Evolutionary conservation across 2,329 filamentous ascomycete genomes (phyloP).

Genomic region (Aspergillus costaricaensis): DNA sequence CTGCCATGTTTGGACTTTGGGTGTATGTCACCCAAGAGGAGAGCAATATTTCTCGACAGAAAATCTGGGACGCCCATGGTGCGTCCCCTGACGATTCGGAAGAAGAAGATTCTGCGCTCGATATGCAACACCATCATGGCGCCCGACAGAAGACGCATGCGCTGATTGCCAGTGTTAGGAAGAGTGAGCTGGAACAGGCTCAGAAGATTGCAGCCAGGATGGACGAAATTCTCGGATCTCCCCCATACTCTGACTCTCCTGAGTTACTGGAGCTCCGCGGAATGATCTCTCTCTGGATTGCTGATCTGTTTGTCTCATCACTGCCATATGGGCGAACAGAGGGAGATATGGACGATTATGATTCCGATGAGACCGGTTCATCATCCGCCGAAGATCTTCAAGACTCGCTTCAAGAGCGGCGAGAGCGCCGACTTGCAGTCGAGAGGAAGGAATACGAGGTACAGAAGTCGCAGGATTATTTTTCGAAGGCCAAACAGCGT

Average conservation of each 20-base stretch:
- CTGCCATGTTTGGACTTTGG: constrained; percentile 78
- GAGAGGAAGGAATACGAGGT: constrained; percentile 36
- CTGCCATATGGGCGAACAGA: constrained; percentile 25
- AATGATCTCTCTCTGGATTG: constrained; percentile 74
- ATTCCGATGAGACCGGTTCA: constrained; percentile 14
- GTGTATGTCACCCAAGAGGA: constrained; percentile 71
- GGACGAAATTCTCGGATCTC: constrained; percentile 68
- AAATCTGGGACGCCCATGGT: constrained; percentile 33
- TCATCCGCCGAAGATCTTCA: constrained; percentile 25
- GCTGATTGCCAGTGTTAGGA: constrained; percentile 43
- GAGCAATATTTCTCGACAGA: constrained; percentile 50
- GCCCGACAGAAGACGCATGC: constrained; percentile 40
- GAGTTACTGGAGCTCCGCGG: constrained; percentile 71
- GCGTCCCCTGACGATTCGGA: constrained; percentile 32
- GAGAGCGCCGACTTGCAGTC: constrained; percentile 35
- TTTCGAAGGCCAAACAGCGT: constrained; percentile 37
- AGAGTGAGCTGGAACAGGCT: constrained; percentile 60
- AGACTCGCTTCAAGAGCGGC: constrained; percentile 33
- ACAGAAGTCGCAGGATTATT: constrained; percentile 35
- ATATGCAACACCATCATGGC: constrained; percentile 19
- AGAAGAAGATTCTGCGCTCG: constrained; percentile 32
- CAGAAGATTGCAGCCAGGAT: constrained; percentile 67
- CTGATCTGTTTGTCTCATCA: constrained; percentile 59
- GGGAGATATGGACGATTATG: constrained; percentile 10
- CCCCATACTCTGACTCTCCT: constrained; percentile 68